These are phyloP conservation scores for Marasmius oreades DNA, from an alignment of 1,284 basidiomycete genomes.

Conservation along the genomic window DNA sequence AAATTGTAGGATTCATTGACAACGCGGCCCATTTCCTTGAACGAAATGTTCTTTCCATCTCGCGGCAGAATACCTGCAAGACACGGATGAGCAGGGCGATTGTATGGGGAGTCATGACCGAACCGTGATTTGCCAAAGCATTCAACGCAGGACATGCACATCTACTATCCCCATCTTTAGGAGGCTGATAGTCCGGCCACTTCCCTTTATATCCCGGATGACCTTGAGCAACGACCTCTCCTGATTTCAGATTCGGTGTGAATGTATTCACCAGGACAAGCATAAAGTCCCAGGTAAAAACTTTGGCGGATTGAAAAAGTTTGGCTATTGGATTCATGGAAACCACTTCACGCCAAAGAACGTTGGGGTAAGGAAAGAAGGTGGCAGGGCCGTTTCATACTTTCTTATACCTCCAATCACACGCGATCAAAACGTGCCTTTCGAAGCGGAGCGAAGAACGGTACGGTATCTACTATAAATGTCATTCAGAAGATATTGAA, in stretches of 20 bases:
- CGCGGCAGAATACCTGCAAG: conserved; percentile 61
- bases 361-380: conserved; percentile 18
- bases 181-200: conserved; percentile 65
- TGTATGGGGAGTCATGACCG: conserved; percentile 17
- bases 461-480: not conserved
- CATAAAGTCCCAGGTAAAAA: conserved; percentile 51
- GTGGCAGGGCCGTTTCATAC: not conserved
- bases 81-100: not conserved
- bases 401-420: not conserved
- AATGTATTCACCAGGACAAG: conserved; percentile 56
- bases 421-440: not conserved
- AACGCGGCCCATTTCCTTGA: conserved; percentile 47
- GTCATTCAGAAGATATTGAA: not conserved
- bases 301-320: conserved; percentile 25
- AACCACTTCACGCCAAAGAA: conserved; percentile 13
- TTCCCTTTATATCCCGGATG: conserved; percentile 57
- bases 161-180: conserved; percentile 60
- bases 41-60: conserved; percentile 63
- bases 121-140: conserved; percentile 74
- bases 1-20: conserved; percentile 67
- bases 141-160: conserved; percentile 70
- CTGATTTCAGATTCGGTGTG: conserved; percentile 42
- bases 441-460: not conserved
- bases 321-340: conserved; percentile 26
- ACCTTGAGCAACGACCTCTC: conserved; percentile 54